These are phyloP conservation scores for Naganishia liquefaciens DNA, from an alignment of 1,284 basidiomycete species.

Conservation along the genomic window DNA sequence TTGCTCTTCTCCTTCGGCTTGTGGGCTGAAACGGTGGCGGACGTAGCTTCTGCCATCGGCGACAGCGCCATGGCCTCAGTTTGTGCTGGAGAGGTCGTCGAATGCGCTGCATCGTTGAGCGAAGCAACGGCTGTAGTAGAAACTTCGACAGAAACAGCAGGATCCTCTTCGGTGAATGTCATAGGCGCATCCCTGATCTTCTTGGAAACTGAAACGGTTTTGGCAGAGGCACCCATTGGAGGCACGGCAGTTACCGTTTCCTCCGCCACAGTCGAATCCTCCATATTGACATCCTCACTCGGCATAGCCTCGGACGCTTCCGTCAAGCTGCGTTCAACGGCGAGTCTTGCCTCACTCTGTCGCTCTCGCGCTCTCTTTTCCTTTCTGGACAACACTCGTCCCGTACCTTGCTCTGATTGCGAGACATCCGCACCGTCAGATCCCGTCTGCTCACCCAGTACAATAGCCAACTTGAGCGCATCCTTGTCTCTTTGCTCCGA, in stretches of 20 bases:
- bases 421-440: neutral
- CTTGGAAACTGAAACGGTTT: neutral
- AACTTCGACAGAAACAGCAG: no score
- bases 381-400: neutral
- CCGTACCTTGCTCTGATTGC: neutral
- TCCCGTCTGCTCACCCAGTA: neutral
- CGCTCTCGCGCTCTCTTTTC: neutral
- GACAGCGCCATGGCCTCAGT: no score
- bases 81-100: no score
- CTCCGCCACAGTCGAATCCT: neutral
- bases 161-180: no score
- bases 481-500: neutral
- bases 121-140: no score
- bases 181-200: no score
- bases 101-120: no score
- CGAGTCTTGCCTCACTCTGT: neutral
- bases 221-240: neutral
- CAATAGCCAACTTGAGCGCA: neutral
- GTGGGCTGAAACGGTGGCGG: neutral
- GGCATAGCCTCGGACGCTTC: neutral
- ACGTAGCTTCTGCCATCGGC: neutral
- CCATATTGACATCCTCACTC: constrained; percentile 11
- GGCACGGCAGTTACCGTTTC: neutral
- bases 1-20: constrained; percentile 2
- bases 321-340: neutral